phyloP scores from a whole-genome alignment of 257 asterid genomes.

The Orobanche coerulescens region DNA sequence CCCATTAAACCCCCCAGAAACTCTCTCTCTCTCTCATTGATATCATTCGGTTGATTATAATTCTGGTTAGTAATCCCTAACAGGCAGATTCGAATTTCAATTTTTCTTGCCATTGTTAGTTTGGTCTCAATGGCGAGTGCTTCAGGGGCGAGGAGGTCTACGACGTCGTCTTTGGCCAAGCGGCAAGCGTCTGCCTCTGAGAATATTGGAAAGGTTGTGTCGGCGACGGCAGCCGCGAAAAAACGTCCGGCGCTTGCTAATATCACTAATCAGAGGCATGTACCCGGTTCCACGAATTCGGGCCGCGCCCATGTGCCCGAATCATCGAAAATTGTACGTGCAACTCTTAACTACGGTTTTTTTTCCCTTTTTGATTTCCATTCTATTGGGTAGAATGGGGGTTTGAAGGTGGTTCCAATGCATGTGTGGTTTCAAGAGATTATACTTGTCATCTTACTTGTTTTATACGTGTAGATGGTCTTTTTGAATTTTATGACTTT shows the following conservation, averaged over 20 bases:
- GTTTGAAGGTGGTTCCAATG: not conserved
- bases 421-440: not conserved
- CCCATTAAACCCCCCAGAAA: slow-evolving; percentile 22
- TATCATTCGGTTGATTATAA: not conserved
- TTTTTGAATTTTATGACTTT: not conserved
- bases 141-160: slow-evolving; percentile 38
- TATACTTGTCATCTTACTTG: not conserved
- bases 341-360: not conserved
- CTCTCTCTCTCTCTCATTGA: not conserved
- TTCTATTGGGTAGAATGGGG: not conserved
- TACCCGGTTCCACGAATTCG: slow-evolving; percentile 14
- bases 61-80: not conserved
- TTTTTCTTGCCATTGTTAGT: slow-evolving; percentile 21
- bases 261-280: slow-evolving; percentile 58
- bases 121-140: slow-evolving; percentile 38
- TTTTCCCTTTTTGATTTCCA: slow-evolving; percentile 7
- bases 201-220: slow-evolving; percentile 32
- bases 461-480: not conserved
- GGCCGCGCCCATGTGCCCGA: slow-evolving; percentile 37
- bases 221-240: slow-evolving; percentile 45
- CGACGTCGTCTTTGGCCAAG: slow-evolving; percentile 64
- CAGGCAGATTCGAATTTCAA: not conserved
- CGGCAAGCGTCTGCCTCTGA: slow-evolving; percentile 56
- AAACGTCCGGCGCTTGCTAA: slow-evolving; percentile 75
- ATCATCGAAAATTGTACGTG: slow-evolving; percentile 56